A percentile compares a stretch with the other conserved stretches of the same genome.
phyloP scores from a whole-genome alignment of 2,329 filamentous ascomycete species.

The Alternaria solani region DNA sequence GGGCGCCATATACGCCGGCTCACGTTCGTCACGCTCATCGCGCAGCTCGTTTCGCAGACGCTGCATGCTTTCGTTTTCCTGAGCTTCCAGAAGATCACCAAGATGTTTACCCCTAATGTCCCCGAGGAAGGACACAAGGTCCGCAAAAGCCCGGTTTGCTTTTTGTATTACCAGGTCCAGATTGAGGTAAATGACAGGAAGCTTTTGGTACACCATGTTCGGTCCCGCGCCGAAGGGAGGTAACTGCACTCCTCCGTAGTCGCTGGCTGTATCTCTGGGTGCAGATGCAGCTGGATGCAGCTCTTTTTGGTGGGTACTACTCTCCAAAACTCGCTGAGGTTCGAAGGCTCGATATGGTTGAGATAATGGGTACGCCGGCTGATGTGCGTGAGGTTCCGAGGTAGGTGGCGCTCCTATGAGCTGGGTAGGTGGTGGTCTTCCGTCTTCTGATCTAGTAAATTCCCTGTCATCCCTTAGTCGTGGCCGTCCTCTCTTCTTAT shows the following conservation, averaged over 20 bases:
- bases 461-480: constrained; percentile 70
- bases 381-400: constrained; percentile 32
- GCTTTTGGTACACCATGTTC: constrained; percentile 38
- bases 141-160: constrained; percentile 56
- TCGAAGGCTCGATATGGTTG: constrained; percentile 37
- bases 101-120: constrained; percentile 53
- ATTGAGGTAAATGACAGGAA: constrained; percentile 55
- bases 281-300: constrained; percentile 24
- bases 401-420: constrained; percentile 33
- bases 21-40: constrained; percentile 57
- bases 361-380: constrained; percentile 29
- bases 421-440: constrained; percentile 36
- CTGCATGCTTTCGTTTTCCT: constrained; percentile 54
- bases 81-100: constrained; percentile 53
- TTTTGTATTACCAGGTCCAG: constrained; percentile 58
- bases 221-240: constrained; percentile 34
- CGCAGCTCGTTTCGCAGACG: constrained; percentile 56
- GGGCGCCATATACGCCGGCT: constrained; percentile 60
- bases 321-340: constrained; percentile 29
- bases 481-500: constrained; percentile 83
- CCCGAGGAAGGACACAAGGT: constrained; percentile 51
- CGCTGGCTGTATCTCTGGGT: constrained; percentile 25
- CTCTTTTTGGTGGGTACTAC: constrained; percentile 28
- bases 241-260: constrained; percentile 24
- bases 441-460: constrained; percentile 42